Conservation (phyloP, 441 rosid genomes). For the Hypseocharis bilobata region DNA sequence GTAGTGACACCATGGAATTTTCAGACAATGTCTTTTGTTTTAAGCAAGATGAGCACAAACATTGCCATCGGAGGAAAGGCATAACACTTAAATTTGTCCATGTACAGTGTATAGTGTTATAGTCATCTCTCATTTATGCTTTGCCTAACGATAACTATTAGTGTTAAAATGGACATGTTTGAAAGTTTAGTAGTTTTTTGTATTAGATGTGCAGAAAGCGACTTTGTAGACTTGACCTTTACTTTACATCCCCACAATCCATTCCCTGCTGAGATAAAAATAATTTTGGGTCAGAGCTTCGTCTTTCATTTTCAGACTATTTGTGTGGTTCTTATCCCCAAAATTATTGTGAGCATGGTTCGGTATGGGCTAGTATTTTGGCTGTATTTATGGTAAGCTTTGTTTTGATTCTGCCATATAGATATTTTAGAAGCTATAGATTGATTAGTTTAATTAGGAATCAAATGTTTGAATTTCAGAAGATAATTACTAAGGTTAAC, state of each 20-base stretch:
- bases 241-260: neutral
- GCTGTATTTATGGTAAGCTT: neutral
- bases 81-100: constrained; percentile 1
- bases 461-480: neutral
- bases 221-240: neutral
- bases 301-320: neutral
- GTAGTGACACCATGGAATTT: constrained; percentile 14
- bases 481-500: constrained; percentile 1
- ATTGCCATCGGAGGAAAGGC: constrained; percentile 8
- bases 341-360: constrained; percentile 6
- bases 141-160: neutral
- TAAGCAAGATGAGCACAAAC: constrained; percentile 3
- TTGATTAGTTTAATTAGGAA: neutral
- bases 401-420: neutral
- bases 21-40: constrained; percentile 2
- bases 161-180: neutral
- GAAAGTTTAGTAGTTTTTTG: neutral
- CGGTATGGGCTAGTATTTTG: constrained; percentile 8
- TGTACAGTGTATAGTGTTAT: constrained; percentile 3
- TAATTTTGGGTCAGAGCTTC: neutral
- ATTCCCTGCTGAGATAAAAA: neutral
- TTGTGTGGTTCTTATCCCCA: neutral
- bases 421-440: neutral
- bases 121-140: neutral
- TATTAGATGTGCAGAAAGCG: neutral